A percentile compares a stretch with the other conserved stretches of the same genome.
Conservation (phyloP, 2,329 filamentous ascomycete genomes). For the Penicillium sp. region DNA sequence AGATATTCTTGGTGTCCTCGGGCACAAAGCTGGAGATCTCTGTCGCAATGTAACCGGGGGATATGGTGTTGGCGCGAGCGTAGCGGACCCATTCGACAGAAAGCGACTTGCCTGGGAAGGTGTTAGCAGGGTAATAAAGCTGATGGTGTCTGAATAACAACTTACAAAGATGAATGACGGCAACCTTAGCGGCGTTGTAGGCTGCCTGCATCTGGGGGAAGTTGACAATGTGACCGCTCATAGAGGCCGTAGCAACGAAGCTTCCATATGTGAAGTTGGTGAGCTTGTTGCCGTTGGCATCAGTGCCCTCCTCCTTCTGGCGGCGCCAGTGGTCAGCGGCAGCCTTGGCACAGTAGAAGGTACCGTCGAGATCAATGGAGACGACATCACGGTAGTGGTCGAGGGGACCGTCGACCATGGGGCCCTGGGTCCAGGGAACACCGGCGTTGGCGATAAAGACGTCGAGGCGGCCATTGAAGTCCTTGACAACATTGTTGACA, state of each 20-base stretch:
- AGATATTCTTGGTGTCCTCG: conserved; percentile 67
- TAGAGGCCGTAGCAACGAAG: conserved; percentile 76
- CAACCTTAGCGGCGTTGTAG: conserved; percentile 73
- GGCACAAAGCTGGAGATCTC: conserved; percentile 68
- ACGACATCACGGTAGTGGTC: conserved; percentile 68
- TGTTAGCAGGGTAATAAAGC: conserved; percentile 12
- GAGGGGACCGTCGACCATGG: conserved; percentile 64
- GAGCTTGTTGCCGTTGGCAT: conserved; percentile 61
- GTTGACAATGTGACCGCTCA: conserved; percentile 76
- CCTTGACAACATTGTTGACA: conserved; percentile 49
- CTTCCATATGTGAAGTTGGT: conserved; percentile 63
- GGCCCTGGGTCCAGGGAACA: conserved; percentile 69
- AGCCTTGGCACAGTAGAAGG: conserved; percentile 72
- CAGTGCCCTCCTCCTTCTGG: conserved; percentile 67
- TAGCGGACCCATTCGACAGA: conserved; percentile 77
- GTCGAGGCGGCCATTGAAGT: conserved; percentile 74
- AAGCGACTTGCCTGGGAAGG: conserved; percentile 60
- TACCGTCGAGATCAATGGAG: conserved; percentile 70
- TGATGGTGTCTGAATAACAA: conserved; percentile 50
- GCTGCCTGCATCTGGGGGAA: conserved; percentile 72
- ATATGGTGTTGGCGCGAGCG: conserved; percentile 70
- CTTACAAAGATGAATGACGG: conserved; percentile 51
- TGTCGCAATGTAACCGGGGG: conserved; percentile 73
- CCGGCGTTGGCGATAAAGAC: conserved; percentile 79
- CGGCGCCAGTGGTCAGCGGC: conserved; percentile 69